phyloP scores from a whole-genome alignment of 768 basidiomycete genomes.

The Coprinellus micaceus region DNA sequence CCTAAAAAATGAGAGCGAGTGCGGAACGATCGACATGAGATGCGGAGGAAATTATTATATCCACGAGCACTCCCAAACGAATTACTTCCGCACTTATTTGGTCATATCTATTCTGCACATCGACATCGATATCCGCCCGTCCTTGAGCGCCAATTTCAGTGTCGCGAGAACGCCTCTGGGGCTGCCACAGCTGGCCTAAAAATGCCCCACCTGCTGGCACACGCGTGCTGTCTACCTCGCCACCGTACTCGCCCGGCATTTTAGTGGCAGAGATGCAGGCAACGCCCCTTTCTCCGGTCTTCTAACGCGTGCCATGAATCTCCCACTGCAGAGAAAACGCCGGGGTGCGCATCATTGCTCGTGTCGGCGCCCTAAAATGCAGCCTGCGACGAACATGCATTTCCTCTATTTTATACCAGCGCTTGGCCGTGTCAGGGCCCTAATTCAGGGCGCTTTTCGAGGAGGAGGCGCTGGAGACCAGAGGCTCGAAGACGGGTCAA shows the following conservation, averaged over 20 bases:
- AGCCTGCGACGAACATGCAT: too few relatives aligned
- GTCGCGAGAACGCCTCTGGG: too few relatives aligned
- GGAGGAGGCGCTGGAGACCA: too few relatives aligned
- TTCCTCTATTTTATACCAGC: too few relatives aligned
- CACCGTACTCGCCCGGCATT: not conserved
- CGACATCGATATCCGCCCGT: not conserved
- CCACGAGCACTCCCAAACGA: not conserved
- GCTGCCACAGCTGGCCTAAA: too few relatives aligned
- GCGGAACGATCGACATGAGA: slow-evolving; percentile 30
- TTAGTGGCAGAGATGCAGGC: not conserved
- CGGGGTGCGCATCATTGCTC: not conserved
- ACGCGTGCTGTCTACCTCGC: not conserved
- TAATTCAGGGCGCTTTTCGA: too few relatives aligned
- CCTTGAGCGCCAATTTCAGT: too few relatives aligned
- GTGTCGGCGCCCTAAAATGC: too few relatives aligned
- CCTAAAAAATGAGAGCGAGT: slow-evolving; percentile 21
- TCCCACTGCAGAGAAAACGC: not conserved
- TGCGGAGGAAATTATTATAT: slow-evolving; percentile 32
- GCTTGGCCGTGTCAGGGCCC: too few relatives aligned
- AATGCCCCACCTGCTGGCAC: not conserved
- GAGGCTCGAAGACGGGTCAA: not conserved
- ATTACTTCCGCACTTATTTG: slow-evolving; percentile 35
- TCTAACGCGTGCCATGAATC: not conserved
- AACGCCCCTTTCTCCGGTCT: not conserved
- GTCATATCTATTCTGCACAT: not conserved